Percentiles rank a stretch among this genome's conserved stretches.
phyloP scores from a whole-genome alignment of 1,284 basidiomycete species.

The Meira nashicola region DNA sequence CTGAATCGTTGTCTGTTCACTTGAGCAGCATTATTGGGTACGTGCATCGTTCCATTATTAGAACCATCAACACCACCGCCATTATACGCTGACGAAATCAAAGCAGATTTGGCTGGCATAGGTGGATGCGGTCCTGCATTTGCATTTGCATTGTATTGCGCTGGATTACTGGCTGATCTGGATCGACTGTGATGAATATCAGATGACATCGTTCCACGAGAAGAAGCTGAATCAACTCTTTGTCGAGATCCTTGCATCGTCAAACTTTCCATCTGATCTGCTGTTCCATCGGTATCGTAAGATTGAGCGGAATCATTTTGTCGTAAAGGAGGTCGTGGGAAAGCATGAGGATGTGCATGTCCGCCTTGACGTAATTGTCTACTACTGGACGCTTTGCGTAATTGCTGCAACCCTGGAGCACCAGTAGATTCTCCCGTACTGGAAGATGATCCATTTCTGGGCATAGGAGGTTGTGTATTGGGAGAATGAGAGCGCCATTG shows the following conservation, averaged over 20 bases:
- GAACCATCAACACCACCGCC: neutral
- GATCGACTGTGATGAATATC: slow-evolving; percentile 18
- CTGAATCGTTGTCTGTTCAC: slow-evolving; percentile 31
- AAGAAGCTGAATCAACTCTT: neutral
- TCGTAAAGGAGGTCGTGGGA: neutral
- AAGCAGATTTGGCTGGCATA: slow-evolving; percentile 19
- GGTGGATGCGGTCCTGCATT: slow-evolving; percentile 26
- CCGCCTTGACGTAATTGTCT: slow-evolving; percentile 29
- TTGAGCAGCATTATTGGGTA: slow-evolving; percentile 3
- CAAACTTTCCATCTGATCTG: neutral
- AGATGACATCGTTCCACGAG: neutral
- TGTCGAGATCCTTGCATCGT: neutral
- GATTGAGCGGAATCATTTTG: neutral
- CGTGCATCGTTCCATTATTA: neutral
- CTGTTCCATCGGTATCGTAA: neutral
- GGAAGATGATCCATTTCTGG: slow-evolving; percentile 16
- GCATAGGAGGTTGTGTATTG: slow-evolving; percentile 30
- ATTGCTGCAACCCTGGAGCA: slow-evolving; percentile 13
- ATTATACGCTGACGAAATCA: too few species aligned
- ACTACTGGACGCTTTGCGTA: slow-evolving; percentile 39
- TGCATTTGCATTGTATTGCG: slow-evolving; percentile 22
- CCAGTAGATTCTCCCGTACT: neutral
- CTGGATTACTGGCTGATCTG: slow-evolving; percentile 36
- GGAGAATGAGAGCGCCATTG: slow-evolving; percentile 46
- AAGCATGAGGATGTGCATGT: neutral